Conservation (phyloP, 2,329 filamentous ascomycete genomes). For the Penicillium griseofulvum region DNA sequence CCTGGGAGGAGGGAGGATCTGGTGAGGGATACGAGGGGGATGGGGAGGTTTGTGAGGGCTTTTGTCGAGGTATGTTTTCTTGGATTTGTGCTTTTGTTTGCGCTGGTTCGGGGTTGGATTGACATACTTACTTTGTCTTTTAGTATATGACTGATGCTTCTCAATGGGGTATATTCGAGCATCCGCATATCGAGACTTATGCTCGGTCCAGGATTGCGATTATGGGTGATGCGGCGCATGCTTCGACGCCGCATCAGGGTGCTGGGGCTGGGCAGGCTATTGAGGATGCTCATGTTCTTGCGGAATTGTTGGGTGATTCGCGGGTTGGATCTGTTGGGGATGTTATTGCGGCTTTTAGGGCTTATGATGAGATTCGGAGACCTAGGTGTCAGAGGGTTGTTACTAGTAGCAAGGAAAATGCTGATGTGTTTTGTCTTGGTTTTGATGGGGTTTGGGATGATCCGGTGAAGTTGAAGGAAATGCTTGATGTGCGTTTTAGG, state of each 20-base stretch:
- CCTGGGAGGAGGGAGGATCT: slow-evolving; percentile 31
- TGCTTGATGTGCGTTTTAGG: slow-evolving; percentile 24
- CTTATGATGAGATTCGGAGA: slow-evolving; percentile 52
- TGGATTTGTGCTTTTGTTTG: neutral
- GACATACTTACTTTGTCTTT: neutral
- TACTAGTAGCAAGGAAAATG: slow-evolving; percentile 49
- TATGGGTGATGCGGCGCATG: slow-evolving; percentile 42
- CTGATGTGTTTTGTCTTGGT: slow-evolving; percentile 29
- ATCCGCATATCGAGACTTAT: slow-evolving; percentile 33
- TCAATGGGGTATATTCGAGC: slow-evolving; percentile 40
- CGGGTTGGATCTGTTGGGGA: slow-evolving; percentile 31
- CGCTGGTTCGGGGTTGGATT: neutral
- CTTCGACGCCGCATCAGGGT: slow-evolving; percentile 38
- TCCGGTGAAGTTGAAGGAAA: slow-evolving; percentile 23
- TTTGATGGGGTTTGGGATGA: slow-evolving; percentile 28
- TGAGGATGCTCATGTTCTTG: slow-evolving; percentile 40
- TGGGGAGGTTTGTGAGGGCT: slow-evolving; percentile 29
- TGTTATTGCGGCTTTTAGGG: slow-evolving; percentile 49
- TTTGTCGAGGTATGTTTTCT: slow-evolving; percentile 26
- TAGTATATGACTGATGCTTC: slow-evolving; percentile 33
- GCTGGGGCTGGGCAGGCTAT: slow-evolving; percentile 41
- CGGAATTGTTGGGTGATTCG: slow-evolving; percentile 47
- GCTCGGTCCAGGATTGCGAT: slow-evolving; percentile 29
- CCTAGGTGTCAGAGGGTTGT: slow-evolving; percentile 52
- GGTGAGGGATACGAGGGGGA: slow-evolving; percentile 24